Base-by-base conservation (phyloP, 2,329 filamentous ascomycete species). In the Gaeumannomyces sp. region DNA sequence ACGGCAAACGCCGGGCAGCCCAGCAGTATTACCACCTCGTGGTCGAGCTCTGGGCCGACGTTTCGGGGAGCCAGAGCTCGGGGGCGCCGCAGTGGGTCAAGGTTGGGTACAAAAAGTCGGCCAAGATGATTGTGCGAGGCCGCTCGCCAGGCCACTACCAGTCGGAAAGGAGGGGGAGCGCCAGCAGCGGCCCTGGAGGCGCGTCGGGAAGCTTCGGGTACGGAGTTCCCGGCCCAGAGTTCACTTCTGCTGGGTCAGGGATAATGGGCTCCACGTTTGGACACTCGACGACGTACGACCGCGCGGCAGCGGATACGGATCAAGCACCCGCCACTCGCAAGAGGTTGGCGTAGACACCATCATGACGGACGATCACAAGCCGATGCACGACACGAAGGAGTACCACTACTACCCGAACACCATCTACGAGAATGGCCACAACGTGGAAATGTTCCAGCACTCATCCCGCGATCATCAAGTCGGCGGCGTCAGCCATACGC, bases 21-120 rank as follows among this genome's bases (percentile, higher is more conserved):
- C 93, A 97, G 73, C 93, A 97, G 71, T 96, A 93, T 75, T 97
- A 96, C 72, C 91, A 95, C 71, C 82, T 97, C n/a, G 85, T 96
- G 60, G 89, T 96, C 4, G 92, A 96, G 73, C 85, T 96, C 1
- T 92, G 87, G 76, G 91, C 85, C 10, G 88, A 93, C 68, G 78
- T 92, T 10, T 76, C 65, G 66, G 64, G 65, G 73, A 64, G 35
- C 27, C 62, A 59, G 33, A 45, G 69, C 56, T 31, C 65, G 60
- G 45, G 45, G 22, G 74, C 78, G 25, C 82, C 85, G 1, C 81
- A 84, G 38, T 93, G 84, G 78, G 78, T 93, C 71, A 89, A 89
- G 72, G 81, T 95, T 63, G 91, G 90, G 4, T 85, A 86, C 65
- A 83, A 85, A 61, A 87, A 90, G 71, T 94, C 91, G 7, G 87